Percentiles rank a stretch among this genome's conserved stretches.
Conservation (phyloP, 331 rosid species). For the Stylosanthes scabra region DNA sequence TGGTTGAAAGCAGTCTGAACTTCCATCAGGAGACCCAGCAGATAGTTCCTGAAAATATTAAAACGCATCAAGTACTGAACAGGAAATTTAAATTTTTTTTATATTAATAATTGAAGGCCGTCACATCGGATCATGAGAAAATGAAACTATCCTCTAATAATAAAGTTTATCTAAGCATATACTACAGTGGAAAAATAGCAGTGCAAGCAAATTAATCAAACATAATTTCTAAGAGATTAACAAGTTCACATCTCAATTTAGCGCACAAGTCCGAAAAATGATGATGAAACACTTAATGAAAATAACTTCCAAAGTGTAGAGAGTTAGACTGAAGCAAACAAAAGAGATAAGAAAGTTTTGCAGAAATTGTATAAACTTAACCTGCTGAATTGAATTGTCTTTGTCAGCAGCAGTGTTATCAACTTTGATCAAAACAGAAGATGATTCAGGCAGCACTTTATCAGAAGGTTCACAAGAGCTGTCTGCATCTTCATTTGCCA, state of each 20-base stretch:
- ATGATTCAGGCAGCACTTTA: constrained; percentile 46
- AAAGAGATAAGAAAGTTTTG: constrained; percentile 4
- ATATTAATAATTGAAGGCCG: constrained; percentile 22
- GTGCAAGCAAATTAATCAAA: constrained; percentile 10
- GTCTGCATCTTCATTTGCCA: constrained; percentile 37
- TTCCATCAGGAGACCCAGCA: constrained; percentile 48
- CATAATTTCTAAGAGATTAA: not conserved
- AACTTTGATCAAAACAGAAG: constrained; percentile 39
- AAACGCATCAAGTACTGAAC: constrained; percentile 40
- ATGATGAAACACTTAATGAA: not conserved
- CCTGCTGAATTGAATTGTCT: constrained; percentile 62
- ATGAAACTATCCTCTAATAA: constrained; percentile 11
- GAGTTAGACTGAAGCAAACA: constrained; percentile 19
- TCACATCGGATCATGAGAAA: constrained; percentile 22
- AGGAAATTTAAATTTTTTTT: constrained; percentile 16
- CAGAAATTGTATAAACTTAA: constrained; percentile 41
- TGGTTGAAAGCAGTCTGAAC: constrained; percentile 48
- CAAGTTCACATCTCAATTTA: not conserved
- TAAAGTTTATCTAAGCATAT: constrained; percentile 11
- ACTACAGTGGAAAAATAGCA: not conserved
- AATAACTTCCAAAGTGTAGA: not conserved
- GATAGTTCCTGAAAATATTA: constrained; percentile 65
- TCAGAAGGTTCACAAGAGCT: constrained; percentile 50
- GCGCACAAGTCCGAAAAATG: not conserved
- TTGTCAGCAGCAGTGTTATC: constrained; percentile 35